These are phyloP conservation scores for Rhodamnia rubescens DNA, from an alignment of 345 rosid genomes.

Conservation along the genomic window DNA sequence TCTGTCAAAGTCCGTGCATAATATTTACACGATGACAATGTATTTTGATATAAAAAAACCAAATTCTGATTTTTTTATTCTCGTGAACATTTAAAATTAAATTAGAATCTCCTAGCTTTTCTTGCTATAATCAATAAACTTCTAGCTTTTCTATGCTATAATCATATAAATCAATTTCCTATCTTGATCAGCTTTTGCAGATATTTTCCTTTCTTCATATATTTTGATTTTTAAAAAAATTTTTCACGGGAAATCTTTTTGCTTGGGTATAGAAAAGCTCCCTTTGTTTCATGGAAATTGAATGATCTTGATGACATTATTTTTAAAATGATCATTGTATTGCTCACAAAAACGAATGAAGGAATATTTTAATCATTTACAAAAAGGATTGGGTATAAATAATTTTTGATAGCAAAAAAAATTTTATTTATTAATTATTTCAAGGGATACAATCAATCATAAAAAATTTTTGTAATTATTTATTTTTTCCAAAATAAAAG, in stretches of 20 bases:
- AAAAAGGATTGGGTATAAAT: no score
- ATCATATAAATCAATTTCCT: background rate
- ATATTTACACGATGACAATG: background rate
- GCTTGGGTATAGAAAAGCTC: background rate
- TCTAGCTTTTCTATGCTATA: background rate
- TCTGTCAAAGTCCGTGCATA: background rate
- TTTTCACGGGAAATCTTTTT: background rate
- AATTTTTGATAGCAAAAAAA: no score
- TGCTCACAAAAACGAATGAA: no score
- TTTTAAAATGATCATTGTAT: no score
- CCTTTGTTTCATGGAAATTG: no score
- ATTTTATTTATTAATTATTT: no score
- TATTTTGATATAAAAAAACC: background rate
- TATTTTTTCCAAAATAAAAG: no score
- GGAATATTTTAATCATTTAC: no score
- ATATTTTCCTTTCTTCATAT: background rate
- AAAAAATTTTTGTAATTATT: no score
- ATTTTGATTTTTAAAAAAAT: background rate
- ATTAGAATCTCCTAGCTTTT: background rate
- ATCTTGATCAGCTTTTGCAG: background rate
- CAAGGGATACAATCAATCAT: no score
- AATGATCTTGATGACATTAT: no score
- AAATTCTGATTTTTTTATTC: background rate
- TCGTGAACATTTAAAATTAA: background rate
- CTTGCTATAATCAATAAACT: background rate